A percentile compares a stretch with the other conserved stretches of the same genome.
These are phyloP conservation scores for Euphorbia tirucalli DNA, from an alignment of 345 rosid species.

Conservation along the genomic window DNA sequence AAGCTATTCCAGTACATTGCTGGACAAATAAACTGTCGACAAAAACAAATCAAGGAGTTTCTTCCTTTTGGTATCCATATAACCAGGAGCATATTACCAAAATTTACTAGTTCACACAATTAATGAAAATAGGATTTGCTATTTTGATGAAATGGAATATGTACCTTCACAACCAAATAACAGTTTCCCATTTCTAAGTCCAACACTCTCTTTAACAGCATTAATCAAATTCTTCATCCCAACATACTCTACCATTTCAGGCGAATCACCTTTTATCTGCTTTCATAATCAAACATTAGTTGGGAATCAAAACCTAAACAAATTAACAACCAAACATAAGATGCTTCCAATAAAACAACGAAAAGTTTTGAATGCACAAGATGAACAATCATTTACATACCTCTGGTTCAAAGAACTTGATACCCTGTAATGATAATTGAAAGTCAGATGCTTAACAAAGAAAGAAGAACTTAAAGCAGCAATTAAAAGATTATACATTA, in stretches of 20 bases:
- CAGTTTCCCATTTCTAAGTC: constrained; percentile 68
- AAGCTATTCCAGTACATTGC: background rate
- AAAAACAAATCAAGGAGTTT: background rate
- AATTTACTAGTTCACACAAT: constrained; percentile 5
- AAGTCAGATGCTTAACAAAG: constrained; percentile 22
- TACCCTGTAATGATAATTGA: constrained; percentile 55
- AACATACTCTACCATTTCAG: constrained; percentile 79
- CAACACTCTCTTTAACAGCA: constrained; percentile 69
- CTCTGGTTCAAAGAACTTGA: constrained; percentile 98
- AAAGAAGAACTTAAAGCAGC: constrained; percentile 1
- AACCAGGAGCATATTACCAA: background rate
- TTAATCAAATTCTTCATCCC: constrained; percentile 88
- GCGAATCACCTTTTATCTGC: constrained; percentile 94
- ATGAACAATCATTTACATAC: constrained; percentile 35
- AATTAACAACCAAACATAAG: background rate
- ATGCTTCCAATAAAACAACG: background rate
- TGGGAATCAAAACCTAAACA: constrained; percentile 1
- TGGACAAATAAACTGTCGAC: background rate
- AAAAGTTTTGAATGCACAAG: constrained; percentile 16
- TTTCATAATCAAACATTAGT: constrained; percentile 22
- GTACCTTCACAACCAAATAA: constrained; percentile 75
- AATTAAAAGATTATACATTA: too few relatives aligned
- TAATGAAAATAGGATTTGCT: background rate
- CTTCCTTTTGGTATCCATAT: too few relatives aligned
- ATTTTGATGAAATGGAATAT: background rate